Conservation (phyloP, 306 rosid species). For the Abrus precatorius region DNA sequence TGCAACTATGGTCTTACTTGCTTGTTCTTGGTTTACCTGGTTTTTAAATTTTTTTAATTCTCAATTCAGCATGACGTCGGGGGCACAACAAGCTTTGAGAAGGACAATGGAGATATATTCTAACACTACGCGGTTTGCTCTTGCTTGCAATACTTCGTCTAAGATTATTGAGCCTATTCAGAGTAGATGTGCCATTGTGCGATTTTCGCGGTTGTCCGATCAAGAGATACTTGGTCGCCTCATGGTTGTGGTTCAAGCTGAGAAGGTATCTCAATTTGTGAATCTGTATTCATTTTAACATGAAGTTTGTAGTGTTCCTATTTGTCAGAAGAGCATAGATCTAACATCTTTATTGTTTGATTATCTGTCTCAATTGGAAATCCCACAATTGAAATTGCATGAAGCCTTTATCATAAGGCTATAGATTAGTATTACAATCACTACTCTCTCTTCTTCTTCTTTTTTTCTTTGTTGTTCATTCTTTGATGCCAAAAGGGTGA, state of each 20-base stretch:
- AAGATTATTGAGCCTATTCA: slow-evolving; percentile 98
- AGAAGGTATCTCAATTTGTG: slow-evolving; percentile 65
- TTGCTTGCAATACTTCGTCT: slow-evolving; percentile 93
- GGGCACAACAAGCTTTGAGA: slow-evolving; percentile 97
- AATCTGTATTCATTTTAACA: not conserved
- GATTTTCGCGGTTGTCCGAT: slow-evolving; percentile 87
- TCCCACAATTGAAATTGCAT: slow-evolving; percentile 41
- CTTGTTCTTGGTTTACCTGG: not conserved
- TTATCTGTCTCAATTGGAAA: slow-evolving; percentile 13
- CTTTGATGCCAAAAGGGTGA: not conserved
- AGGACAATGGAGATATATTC: slow-evolving; percentile 97
- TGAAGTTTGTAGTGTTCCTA: not conserved
- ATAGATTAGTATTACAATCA: not conserved
- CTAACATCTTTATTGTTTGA: slow-evolving; percentile 7
- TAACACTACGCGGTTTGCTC: slow-evolving; percentile 91
- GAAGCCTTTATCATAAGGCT: not conserved
- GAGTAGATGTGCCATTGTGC: slow-evolving; percentile 96
- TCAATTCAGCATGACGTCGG: slow-evolving; percentile 85
- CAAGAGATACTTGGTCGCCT: slow-evolving; percentile 91
- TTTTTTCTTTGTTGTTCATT: not conserved
- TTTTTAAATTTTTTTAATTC: not conserved
- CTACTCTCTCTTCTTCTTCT: not conserved
- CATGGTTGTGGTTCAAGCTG: slow-evolving; percentile 89
- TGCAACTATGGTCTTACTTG: not conserved
- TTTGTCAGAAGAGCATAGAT: slow-evolving; percentile 17